Percentiles rank a stretch among this genome's conserved stretches.
Evolutionary conservation across 768 basidiomycete species (phyloP).

Genomic region (Galerina sulciceps): DNA sequence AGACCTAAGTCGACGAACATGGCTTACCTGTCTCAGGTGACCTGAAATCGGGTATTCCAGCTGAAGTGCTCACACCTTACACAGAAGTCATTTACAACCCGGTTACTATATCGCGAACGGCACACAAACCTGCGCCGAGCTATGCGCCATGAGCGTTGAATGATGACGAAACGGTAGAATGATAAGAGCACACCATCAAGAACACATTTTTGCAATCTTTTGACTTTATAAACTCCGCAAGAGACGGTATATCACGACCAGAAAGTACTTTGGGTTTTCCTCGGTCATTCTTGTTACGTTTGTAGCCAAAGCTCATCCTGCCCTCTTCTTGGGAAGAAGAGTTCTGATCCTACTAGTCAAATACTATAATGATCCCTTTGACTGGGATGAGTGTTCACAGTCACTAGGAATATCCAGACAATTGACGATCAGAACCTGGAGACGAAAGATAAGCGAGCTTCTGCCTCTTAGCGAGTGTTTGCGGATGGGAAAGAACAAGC

Average conservation of each 20-base stretch:
- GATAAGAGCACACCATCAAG: slow-evolving; percentile 61
- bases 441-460: no score
- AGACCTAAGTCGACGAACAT: neutral
- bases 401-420: no score
- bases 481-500: no score
- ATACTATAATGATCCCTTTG: neutral
- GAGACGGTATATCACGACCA: slow-evolving; percentile 30
- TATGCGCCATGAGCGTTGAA: slow-evolving; percentile 27
- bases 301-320: slow-evolving; percentile 6
- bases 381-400: no score
- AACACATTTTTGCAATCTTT: slow-evolving; percentile 69
- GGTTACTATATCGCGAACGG: neutral
- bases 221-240: slow-evolving; percentile 74
- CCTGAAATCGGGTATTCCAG: slow-evolving; percentile 90
- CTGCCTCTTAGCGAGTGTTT: no score
- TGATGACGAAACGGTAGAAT: neutral
- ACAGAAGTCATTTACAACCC: neutral
- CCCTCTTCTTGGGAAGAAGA: neutral
- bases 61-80: slow-evolving; percentile 75
- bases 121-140: slow-evolving; percentile 68
- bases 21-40: slow-evolving; percentile 79
- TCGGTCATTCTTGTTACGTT: slow-evolving; percentile 3
- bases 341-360: neutral
- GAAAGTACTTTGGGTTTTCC: slow-evolving; percentile 30
- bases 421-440: no score